Conservation (phyloP, 768 basidiomycete species). For the Suillus alpinus region DNA sequence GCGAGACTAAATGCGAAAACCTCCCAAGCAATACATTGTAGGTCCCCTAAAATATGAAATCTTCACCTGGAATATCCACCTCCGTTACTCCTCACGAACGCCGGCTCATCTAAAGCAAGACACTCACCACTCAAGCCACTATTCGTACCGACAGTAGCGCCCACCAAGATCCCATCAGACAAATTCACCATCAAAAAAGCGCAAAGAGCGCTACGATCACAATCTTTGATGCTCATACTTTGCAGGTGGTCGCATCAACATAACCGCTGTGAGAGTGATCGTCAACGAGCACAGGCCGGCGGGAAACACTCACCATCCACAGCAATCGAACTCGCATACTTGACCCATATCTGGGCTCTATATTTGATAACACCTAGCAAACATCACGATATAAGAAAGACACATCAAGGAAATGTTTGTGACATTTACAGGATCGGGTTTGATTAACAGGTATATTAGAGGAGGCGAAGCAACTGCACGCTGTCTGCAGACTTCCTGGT, state of each 20-base stretch:
- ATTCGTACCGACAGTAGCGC: background rate
- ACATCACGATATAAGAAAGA: background rate
- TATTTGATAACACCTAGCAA: background rate
- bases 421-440: too few species aligned
- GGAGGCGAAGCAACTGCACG: background rate
- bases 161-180: background rate
- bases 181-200: background rate
- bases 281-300: background rate
- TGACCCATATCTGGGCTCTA: background rate
- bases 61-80: background rate
- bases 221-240: background rate
- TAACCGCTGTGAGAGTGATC: background rate
- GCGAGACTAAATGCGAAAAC: background rate
- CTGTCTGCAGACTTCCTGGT: background rate
- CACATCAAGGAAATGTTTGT: background rate
- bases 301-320: background rate
- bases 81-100: background rate
- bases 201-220: background rate
- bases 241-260: background rate
- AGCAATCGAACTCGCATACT: background rate
- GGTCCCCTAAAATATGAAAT: background rate
- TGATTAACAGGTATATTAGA: background rate
- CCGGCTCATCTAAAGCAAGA: background rate
- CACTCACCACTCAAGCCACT: background rate
- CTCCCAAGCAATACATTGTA: background rate